Percentiles rank a stretch among this genome's conserved stretches.
Conservation (phyloP, 2,329 filamentous ascomycete genomes). For the Alternaria sp. region DNA sequence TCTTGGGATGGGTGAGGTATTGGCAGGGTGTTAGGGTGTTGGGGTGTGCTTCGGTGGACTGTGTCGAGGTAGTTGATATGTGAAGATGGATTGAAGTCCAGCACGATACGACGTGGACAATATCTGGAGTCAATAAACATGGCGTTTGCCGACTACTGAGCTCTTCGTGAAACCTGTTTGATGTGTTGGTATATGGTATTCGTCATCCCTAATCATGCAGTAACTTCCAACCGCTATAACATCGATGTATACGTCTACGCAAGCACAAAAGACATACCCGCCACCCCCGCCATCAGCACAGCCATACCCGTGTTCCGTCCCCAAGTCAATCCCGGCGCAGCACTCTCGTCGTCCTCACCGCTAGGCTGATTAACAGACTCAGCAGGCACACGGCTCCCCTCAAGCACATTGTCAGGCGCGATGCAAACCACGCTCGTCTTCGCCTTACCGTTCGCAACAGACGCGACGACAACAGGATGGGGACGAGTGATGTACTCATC, state of each 20-base stretch:
- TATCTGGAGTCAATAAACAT: neutral
- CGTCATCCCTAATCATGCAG: too few species aligned
- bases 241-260: neutral
- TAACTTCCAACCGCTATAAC: too few species aligned
- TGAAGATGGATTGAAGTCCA: neutral
- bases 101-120: neutral
- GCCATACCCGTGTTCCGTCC: neutral
- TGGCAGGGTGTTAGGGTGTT: too few species aligned
- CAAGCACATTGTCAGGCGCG: neutral
- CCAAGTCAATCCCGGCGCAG: neutral
- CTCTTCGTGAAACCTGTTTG: neutral
- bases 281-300: neutral
- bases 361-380: neutral
- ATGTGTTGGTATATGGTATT: neutral
- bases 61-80: neutral
- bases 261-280: neutral
- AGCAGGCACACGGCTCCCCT: neutral
- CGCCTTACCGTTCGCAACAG: neutral
- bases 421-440: neutral
- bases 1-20: too few species aligned
- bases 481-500: neutral
- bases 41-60: neutral
- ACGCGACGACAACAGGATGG: neutral
- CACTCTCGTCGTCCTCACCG: neutral
- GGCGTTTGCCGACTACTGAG: neutral